A percentile compares a stretch with the other conserved stretches of the same genome.
Evolutionary conservation across 768 basidiomycete genomes (phyloP).

Genomic region (Rhizopogon vulgaris): DNA sequence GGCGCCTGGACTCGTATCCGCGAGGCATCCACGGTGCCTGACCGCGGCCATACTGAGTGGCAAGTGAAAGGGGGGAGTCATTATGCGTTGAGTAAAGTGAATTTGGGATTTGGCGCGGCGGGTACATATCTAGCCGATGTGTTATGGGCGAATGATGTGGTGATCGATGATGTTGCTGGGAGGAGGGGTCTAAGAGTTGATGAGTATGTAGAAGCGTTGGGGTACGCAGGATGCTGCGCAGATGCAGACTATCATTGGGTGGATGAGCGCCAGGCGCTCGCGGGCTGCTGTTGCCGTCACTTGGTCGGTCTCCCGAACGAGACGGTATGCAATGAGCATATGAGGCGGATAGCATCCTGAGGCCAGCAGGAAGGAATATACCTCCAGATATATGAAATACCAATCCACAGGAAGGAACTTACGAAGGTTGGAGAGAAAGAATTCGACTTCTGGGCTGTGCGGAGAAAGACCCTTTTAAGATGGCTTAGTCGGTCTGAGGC

Average conservation of each 20-base stretch:
- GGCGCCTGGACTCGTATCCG: conserved; percentile 5
- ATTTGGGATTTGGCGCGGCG: conserved; percentile 10
- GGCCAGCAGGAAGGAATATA: conserved; percentile 3
- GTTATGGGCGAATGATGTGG: conserved; percentile 4
- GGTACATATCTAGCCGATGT: conserved; percentile 8
- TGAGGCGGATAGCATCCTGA: conserved; percentile 14
- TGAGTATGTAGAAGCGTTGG: neutral
- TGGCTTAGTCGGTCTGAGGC: neutral
- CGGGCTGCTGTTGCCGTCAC: neutral
- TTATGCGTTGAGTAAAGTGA: conserved; percentile 12
- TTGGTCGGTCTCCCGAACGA: conserved; percentile 4
- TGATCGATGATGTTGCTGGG: neutral
- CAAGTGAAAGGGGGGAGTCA: conserved; percentile 17
- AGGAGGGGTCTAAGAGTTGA: conserved; percentile 3
- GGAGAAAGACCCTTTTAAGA: neutral
- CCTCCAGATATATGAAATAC: neutral
- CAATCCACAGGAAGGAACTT: neutral
- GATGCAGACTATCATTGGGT: conserved; percentile 3
- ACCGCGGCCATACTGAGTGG: conserved; percentile 9
- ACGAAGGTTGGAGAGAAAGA: conserved; percentile 1
- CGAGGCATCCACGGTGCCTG: conserved; percentile 16
- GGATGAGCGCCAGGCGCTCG: conserved; percentile 1
- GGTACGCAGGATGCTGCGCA: conserved; percentile 16
- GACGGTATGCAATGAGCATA: conserved; percentile 13
- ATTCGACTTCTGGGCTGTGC: neutral